Conservation (phyloP, 202 grass and related monocot genomes). For the Thinopyrum obtusiflorum region DNA sequence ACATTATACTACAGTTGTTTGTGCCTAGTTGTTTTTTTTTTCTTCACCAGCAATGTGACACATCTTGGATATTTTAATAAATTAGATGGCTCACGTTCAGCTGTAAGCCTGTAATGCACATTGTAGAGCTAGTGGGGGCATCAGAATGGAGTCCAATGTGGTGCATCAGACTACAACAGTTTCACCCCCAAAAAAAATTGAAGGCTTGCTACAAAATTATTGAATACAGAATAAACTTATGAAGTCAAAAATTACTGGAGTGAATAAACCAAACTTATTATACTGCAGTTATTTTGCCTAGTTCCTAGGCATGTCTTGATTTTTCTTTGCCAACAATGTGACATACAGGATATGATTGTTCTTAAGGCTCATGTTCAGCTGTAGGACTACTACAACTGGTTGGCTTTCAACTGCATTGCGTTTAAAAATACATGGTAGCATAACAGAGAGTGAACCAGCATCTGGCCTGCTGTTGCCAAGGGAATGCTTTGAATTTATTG, state of each 20-base stretch:
- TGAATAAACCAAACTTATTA: neutral
- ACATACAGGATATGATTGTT: neutral
- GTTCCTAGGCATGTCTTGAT: neutral
- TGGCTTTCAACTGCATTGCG: neutral
- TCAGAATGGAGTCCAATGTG: neutral
- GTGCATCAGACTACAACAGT: neutral
- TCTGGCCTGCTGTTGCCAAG: neutral
- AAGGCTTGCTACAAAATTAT: neutral
- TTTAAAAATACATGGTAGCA: neutral
- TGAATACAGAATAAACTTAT: neutral
- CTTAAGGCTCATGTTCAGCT: neutral
- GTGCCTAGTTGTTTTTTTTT: conserved; percentile 11
- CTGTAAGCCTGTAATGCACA: neutral
- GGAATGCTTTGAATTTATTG: neutral
- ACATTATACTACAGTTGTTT: neutral
- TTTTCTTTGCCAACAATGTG: neutral
- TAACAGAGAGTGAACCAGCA: neutral
- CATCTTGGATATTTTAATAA: neutral
- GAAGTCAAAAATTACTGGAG: neutral
- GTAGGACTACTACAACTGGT: neutral
- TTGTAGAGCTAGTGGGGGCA: neutral
- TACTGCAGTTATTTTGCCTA: neutral
- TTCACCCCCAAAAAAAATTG: neutral
- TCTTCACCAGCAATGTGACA: neutral
- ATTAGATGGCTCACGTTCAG: neutral